Evolutionary conservation across 1,284 basidiomycete genomes (phyloP), one percentile per base, ranked within the genome.

Genomic region (Tetrapyrgos nigripes): DNA sequence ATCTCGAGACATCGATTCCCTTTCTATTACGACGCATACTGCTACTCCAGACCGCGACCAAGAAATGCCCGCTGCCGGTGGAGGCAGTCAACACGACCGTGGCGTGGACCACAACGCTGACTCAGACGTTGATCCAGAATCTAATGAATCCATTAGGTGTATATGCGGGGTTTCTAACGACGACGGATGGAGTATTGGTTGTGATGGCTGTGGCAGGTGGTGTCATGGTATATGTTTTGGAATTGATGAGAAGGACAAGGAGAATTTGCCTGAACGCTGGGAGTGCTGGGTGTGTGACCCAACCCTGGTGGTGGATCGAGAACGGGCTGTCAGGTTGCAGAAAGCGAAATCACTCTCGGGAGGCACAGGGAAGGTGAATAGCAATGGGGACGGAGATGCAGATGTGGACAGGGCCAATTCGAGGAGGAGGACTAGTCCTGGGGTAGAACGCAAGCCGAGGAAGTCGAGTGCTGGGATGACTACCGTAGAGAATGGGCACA

Each of bases 161-260:
- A 91, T 93, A 53, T 94, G 93, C 68, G 86, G 84, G 4, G 80
- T 79, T 62, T 78, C 84, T 45, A 84, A 89, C 66, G 96, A 96
- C 76, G 94, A 96, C 71, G 95, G 95, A 17, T 96, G 94, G 76
- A 93, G 91, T 17, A 94, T 97, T 59, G 93, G 93, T 26, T 98
- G 96, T 75, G 96, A 97, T 72, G 77, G 82, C 53, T 98, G 96
- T 73, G 84, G 85, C 24, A 85, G 92, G 19, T 97, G 96, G 95
- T 93, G 93, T 68, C 96, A 98, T 74, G 92, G 87, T 6, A 88
- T 89, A 4, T 97, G 96, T 73, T 94, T 96, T 67, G 86, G 84
- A 31, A 90, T 94, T 67, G 75, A 79, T 19, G 78, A 85, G 49
- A 84, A 82, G 33, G 75, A 79, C 21, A 78, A 85, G 50, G 84